A percentile compares a stretch with the other conserved stretches of the same genome.
phyloP scores from a whole-genome alignment of 2,329 filamentous ascomycete genomes.

The Talaromyces amestolkiae region DNA sequence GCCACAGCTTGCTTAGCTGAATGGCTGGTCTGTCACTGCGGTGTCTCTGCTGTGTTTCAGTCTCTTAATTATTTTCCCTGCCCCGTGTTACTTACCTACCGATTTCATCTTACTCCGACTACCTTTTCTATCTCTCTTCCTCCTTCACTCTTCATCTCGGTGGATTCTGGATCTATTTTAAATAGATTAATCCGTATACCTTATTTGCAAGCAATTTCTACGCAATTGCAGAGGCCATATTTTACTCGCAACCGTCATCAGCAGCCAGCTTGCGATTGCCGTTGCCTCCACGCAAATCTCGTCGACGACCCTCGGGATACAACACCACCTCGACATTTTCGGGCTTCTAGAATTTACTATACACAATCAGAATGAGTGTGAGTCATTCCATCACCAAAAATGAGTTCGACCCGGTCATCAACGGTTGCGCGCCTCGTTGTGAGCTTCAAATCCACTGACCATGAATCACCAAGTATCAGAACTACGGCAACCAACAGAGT shows the following conservation, averaged over 20 bases:
- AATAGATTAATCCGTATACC: neutral
- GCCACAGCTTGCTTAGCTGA: constrained; percentile 1
- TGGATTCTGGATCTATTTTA: neutral
- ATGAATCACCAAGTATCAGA: neutral
- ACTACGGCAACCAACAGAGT: constrained; percentile 27
- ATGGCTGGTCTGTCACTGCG: neutral
- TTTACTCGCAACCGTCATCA: neutral
- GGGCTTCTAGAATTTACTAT: neutral
- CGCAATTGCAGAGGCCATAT: neutral
- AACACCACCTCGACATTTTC: constrained; percentile 1
- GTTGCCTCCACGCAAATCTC: constrained; percentile 16
- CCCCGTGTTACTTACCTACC: neutral
- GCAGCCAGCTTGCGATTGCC: constrained; percentile 13
- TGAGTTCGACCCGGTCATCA: neutral
- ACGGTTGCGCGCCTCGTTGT: neutral
- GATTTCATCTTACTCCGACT: neutral
- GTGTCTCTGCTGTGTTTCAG: constrained; percentile 15
- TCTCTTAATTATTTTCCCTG: constrained; percentile 10
- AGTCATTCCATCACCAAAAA: neutral
- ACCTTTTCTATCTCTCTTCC: neutral
- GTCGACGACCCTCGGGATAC: neutral
- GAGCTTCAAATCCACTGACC: constrained; percentile 4
- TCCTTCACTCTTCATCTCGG: neutral
- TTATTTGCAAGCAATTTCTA: neutral
- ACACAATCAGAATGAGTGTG: constrained; percentile 17